Evolutionary conservation across 805 yeast species (phyloP), one percentile per base, ranked within the genome.

Genomic region (Cyberlindnera veronae): DNA sequence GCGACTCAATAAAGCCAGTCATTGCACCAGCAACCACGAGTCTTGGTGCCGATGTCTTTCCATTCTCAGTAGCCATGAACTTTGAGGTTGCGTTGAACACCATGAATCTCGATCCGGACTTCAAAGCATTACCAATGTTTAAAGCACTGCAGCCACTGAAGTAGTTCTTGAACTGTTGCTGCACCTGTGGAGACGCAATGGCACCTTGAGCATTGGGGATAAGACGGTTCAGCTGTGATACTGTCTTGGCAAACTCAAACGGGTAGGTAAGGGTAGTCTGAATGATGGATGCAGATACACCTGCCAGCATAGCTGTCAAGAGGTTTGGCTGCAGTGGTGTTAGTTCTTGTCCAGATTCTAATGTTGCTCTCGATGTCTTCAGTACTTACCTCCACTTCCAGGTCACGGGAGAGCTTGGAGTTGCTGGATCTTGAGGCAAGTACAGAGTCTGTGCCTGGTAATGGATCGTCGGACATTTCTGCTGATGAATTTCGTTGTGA

Each of bases 21-120:
- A 87, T 74, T 2, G 72, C 71, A 9, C 95, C 96, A 4, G 96
- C 96, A 43, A 84, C 79, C 7, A 87, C 84, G 29, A 87, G 73
- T 52, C 88, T 71, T 9, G 95, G 91, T 1, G 95, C 95, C 7
- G 81, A 72, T 3, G 87, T 71, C 47, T 78, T 73, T n/a, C 79
- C 76, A 38, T 62, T 64, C 15, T 70, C 74, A 21, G 74, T 76
- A 4, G 81, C 70, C 84, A 74, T 70, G 58, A 84, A 76, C 53
- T 79, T 74, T 18, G 88, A 77, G 42, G 83, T 79, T 66, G 79
- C 76, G 47, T 87, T 84, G 66, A 85, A 91, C 35, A 83, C 74
- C 19, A 80, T 66, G 53, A 90, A 79, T 41, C 98, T 65, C 6
- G 88, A 75, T 6, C 77, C 69, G 5, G 95, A 81, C 61, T 89